Evolutionary conservation across 495 filamentous ascomycete genomes (phyloP), one percentile per base, ranked within the genome.

Genomic region (Friedmanniomyces simplex): DNA sequence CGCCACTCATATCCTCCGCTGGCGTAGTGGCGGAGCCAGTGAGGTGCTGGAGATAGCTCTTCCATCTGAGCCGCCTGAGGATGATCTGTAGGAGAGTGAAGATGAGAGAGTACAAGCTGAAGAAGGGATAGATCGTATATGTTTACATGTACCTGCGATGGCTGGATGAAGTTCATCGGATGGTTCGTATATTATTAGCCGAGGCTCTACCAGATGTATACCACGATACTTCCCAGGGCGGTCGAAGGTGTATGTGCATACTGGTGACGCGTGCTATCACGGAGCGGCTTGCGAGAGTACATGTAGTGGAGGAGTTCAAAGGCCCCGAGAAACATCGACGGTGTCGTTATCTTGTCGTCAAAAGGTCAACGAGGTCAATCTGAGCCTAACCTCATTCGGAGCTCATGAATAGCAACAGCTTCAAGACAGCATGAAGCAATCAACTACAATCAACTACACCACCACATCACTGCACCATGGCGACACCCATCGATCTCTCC

Each of bases 401-500:
- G 28, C 28, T 32, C 28, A 32, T 32, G 28, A 32, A 32, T 10
- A 32, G 28, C 28, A 32, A 10, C 28, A 32, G n/a, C n/a, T n/a
- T n/a, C n/a, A n/a, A n/a, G n/a, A n/a, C n/a, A n/a, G n/a, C n/a
- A n/a, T n/a, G n/a, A n/a, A n/a, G n/a, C n/a, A n/a, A n/a, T n/a
- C n/a, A n/a, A n/a, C n/a, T n/a, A n/a, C n/a, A n/a, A n/a, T n/a
- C n/a, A n/a, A n/a, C 28, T 32, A 4, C 28, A 32, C 28, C 28
- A 4, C 28, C 28, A 32, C 10, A 32, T 32, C 28, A 32, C 28
- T 32, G 10, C 16, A 52, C 8, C 48, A 59, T 59, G 57, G 52
- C 57, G 24, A n/a, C 49, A 3, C 1, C 18, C 21, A 50, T 58
- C 26, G 78, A 81, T 56, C 68, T 74, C 52, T 66, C 67, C n/a